phyloP scores from a whole-genome alignment of 176 grass and related monocot genomes.

The Miscanthus lutarioriparius region DNA sequence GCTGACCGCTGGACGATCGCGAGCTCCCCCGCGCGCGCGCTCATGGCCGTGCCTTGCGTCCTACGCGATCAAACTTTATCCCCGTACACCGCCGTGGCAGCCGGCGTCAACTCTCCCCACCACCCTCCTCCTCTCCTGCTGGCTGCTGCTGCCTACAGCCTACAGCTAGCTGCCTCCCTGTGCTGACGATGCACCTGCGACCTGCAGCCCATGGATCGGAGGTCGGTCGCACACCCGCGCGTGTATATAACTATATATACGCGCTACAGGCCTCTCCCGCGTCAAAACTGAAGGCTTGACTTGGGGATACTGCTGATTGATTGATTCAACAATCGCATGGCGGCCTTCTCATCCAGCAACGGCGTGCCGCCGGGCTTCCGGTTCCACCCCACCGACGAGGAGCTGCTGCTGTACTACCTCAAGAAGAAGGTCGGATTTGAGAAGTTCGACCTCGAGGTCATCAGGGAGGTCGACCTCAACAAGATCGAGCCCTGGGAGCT shows the following conservation, averaged over 20 bases:
- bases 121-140: not conserved
- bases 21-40: constrained; percentile 7
- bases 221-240: not conserved
- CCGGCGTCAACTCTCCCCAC: constrained; percentile 79
- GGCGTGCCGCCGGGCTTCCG: constrained; percentile 97
- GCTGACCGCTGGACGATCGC: constrained; percentile 44
- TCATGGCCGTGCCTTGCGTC: constrained; percentile 67
- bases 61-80: constrained; percentile 77
- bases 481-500: constrained; percentile 99
- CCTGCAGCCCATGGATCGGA: constrained; percentile 19
- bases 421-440: constrained; percentile 94
- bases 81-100: constrained; percentile 79
- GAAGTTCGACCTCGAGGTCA: constrained; percentile 97
- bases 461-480: constrained; percentile 93
- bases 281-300: constrained; percentile 42
- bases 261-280: constrained; percentile 42
- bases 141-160: not conserved
- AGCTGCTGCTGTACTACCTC: constrained; percentile 95
- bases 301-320: not conserved
- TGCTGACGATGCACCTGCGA: constrained; percentile 32
- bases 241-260: constrained; percentile 48
- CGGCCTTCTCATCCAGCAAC: constrained; percentile 73
- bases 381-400: constrained; percentile 97
- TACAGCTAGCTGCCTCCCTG: not conserved
- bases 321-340: not conserved